Evolutionary conservation across 768 basidiomycete genomes (phyloP).

Genomic region (Pisolithus tinctorius): DNA sequence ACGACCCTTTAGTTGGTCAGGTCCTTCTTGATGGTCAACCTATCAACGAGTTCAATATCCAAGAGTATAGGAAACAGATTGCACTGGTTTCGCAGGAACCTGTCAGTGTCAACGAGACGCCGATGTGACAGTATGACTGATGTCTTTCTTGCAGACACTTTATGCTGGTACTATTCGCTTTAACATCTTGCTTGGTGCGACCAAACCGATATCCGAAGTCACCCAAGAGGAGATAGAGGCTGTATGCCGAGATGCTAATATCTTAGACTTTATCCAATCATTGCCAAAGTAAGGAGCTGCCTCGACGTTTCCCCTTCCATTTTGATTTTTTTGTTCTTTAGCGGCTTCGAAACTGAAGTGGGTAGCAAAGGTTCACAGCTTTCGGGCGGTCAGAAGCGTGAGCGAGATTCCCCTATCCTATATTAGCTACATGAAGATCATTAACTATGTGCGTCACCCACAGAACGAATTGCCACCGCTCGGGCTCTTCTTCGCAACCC

Average conservation of each 20-base stretch:
- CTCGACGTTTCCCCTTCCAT: not conserved
- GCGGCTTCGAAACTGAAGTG: no score
- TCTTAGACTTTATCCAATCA: constrained; percentile 82
- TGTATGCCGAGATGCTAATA: constrained; percentile 83
- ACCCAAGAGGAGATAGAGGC: constrained; percentile 83
- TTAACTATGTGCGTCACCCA: not conserved
- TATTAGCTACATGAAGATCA: not conserved
- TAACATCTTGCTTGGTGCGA: constrained; percentile 84
- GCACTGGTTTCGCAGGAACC: constrained; percentile 91
- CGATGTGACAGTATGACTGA: not conserved
- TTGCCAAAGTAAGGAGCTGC: constrained; percentile 60
- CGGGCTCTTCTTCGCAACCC: constrained; percentile 89
- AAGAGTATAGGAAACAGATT: constrained; percentile 83
- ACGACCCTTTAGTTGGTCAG: constrained; percentile 68
- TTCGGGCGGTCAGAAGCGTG: constrained; percentile 71
- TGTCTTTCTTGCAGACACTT: constrained; percentile 38
- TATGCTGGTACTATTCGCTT: constrained; percentile 91
- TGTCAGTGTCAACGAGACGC: constrained; percentile 14
- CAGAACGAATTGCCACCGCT: constrained; percentile 76
- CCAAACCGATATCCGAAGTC: constrained; percentile 68
- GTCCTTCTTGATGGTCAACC: constrained; percentile 70
- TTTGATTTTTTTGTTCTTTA: constrained; percentile 42
- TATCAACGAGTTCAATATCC: constrained; percentile 71
- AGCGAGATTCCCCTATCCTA: constrained; percentile 13
- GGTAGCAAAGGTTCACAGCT: no score